phyloP scores from a whole-genome alignment of 2,329 filamentous ascomycete species.

The Aureobasidium sp. region DNA sequence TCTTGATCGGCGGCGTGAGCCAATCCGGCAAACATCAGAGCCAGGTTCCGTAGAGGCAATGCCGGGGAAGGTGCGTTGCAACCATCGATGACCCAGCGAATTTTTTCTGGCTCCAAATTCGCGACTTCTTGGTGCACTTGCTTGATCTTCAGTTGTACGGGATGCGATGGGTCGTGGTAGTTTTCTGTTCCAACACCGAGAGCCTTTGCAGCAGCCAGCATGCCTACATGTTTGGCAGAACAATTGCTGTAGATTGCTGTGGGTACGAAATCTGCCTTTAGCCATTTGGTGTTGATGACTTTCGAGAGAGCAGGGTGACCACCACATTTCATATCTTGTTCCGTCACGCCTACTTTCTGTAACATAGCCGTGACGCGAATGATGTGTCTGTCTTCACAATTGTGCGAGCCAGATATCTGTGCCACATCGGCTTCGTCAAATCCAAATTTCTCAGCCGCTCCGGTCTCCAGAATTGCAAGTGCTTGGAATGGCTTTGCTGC shows the following conservation, averaged over 20 bases:
- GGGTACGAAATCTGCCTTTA: neutral
- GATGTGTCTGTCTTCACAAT: neutral
- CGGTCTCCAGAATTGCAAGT: neutral
- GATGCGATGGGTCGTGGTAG: neutral
- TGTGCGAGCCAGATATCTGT: neutral
- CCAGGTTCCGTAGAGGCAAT: conserved; percentile 31
- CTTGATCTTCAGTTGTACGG: conserved; percentile 31
- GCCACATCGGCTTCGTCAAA: neutral
- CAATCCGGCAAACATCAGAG: conserved; percentile 30
- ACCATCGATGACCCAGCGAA: conserved; percentile 39
- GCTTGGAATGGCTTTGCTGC: neutral
- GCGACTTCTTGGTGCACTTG: conserved; percentile 23
- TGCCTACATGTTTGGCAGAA: conserved; percentile 1
- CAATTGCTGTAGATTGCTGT: neutral
- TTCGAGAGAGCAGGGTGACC: neutral
- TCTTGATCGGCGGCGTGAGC: conserved; percentile 27
- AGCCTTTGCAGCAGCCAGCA: neutral
- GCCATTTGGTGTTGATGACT: neutral
- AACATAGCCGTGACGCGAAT: neutral
- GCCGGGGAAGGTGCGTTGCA: conserved; percentile 43
- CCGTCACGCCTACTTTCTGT: neutral
- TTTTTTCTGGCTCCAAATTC: conserved; percentile 20
- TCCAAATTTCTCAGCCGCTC: neutral
- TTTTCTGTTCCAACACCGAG: neutral
- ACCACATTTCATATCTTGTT: neutral